Percentiles rank a stretch among this genome's conserved stretches.
Conservation (phyloP, 2,329 filamentous ascomycete genomes). For the Apiospora pterosperma region DNA sequence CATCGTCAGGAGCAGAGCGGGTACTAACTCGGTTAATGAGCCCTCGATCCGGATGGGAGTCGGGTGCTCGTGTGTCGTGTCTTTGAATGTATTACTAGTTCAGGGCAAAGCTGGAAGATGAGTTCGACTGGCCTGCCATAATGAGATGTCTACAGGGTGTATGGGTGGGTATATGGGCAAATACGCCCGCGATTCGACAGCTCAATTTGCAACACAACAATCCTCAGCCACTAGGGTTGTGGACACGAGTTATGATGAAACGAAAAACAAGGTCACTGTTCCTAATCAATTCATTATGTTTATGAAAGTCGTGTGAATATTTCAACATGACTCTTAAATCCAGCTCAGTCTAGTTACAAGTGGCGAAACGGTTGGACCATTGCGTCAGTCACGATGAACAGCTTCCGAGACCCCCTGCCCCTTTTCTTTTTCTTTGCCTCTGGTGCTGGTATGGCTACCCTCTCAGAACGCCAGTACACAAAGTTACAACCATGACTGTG, state of each 20-base stretch:
- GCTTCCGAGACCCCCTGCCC: too few species aligned
- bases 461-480: background rate
- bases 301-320: background rate
- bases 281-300: background rate
- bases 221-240: background rate
- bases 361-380: too few species aligned
- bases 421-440: background rate
- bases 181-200: background rate
- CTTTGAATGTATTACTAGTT: background rate
- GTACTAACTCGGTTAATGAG: slow-evolving; percentile 30
- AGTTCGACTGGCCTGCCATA: background rate
- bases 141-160: background rate
- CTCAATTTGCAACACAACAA: background rate
- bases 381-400: too few species aligned
- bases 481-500: background rate
- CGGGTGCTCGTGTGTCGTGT: background rate
- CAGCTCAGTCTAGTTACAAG: too few species aligned
- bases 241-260: background rate
- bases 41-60: background rate
- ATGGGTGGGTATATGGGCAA: background rate
- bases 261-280: background rate
- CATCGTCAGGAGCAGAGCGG: slow-evolving; percentile 50
- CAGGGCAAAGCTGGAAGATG: background rate
- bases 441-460: background rate
- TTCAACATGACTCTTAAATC: background rate